These are phyloP conservation scores for Exophiala aquamarina DNA, from an alignment of 2,329 filamentous ascomycete species.

Conservation along the genomic window DNA sequence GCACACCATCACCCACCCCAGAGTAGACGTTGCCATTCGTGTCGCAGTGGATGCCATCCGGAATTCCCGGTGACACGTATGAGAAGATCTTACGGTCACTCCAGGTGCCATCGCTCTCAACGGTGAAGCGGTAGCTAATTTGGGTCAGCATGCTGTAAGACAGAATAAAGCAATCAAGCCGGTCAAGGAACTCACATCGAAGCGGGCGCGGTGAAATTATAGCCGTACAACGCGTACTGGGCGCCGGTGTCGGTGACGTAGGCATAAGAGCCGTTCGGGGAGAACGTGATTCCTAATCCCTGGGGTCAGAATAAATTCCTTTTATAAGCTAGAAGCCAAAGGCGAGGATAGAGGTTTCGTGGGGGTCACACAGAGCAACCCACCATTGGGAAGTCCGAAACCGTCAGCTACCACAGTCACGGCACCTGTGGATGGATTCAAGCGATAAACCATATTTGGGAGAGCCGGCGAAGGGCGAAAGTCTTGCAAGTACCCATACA, in stretches of 20 bases:
- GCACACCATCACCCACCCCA: conserved; percentile 55
- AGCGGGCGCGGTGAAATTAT: conserved; percentile 21
- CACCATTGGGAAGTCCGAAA: conserved; percentile 45
- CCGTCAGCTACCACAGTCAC: conserved; percentile 51
- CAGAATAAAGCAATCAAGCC: conserved; percentile 1
- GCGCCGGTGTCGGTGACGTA: conserved; percentile 28
- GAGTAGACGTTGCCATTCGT: conserved; percentile 56
- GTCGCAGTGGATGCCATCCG: conserved; percentile 52
- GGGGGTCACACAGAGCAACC: conserved; percentile 22
- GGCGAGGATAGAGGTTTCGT: no score
- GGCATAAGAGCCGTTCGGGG: conserved; percentile 35
- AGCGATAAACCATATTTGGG: conserved; percentile 52
- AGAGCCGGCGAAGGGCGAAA: conserved; percentile 47
- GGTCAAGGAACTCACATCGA: conserved; percentile 20
- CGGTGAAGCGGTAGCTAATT: conserved; percentile 24
- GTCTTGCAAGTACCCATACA: conserved; percentile 45
- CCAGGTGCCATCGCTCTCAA: conserved; percentile 20
- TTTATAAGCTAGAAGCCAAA: no score
- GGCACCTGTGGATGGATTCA: conserved; percentile 41
- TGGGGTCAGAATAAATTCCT: no score
- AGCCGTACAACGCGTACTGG: conserved; percentile 19
- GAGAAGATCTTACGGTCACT: conserved; percentile 54
- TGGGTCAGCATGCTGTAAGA: background rate
- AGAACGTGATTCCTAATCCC: conserved; percentile 32
- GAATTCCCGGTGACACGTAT: conserved; percentile 47